Conservation (phyloP, 2,329 filamentous ascomycete species). For the Dactylellina leptospora region DNA sequence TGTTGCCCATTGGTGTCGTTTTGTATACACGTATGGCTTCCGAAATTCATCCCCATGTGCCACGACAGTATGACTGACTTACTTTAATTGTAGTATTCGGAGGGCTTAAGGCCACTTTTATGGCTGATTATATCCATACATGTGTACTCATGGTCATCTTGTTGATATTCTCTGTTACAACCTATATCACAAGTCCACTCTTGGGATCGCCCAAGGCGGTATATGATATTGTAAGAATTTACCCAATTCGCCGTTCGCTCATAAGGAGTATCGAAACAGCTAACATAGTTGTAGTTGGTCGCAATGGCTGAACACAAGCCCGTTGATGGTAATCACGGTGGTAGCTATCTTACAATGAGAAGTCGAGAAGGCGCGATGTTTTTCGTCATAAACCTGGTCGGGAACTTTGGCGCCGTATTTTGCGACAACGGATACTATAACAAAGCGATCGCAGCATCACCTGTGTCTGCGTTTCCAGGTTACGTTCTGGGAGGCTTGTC, state of each 20-base stretch:
- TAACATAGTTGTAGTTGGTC: slow-evolving; percentile 63
- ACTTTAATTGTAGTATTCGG: slow-evolving; percentile 39
- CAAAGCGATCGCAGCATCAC: slow-evolving; percentile 88
- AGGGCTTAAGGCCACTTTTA: slow-evolving; percentile 71
- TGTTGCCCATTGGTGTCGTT: slow-evolving; percentile 81
- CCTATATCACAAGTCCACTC: slow-evolving; percentile 76
- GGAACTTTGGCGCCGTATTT: slow-evolving; percentile 77
- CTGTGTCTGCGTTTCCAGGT: slow-evolving; percentile 84
- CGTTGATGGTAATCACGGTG: slow-evolving; percentile 78
- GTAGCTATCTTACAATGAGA: slow-evolving; percentile 86
- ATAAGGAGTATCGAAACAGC: no score
- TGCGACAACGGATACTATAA: slow-evolving; percentile 90
- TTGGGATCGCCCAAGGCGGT: slow-evolving; percentile 79
- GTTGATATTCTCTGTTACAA: slow-evolving; percentile 81
- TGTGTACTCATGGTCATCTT: slow-evolving; percentile 84
- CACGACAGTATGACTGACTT: not conserved
- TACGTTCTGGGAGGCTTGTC: slow-evolving; percentile 88
- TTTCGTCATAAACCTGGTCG: slow-evolving; percentile 88
- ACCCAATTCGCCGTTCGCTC: not conserved
- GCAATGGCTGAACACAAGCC: slow-evolving; percentile 75
- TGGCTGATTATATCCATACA: slow-evolving; percentile 87
- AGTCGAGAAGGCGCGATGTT: slow-evolving; percentile 84
- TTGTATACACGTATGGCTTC: slow-evolving; percentile 73
- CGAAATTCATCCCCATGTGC: not conserved
- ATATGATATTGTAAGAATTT: slow-evolving; percentile 70